phyloP scores from a whole-genome alignment of 768 basidiomycete species.

The Rubroboletus pulcherrimus region DNA sequence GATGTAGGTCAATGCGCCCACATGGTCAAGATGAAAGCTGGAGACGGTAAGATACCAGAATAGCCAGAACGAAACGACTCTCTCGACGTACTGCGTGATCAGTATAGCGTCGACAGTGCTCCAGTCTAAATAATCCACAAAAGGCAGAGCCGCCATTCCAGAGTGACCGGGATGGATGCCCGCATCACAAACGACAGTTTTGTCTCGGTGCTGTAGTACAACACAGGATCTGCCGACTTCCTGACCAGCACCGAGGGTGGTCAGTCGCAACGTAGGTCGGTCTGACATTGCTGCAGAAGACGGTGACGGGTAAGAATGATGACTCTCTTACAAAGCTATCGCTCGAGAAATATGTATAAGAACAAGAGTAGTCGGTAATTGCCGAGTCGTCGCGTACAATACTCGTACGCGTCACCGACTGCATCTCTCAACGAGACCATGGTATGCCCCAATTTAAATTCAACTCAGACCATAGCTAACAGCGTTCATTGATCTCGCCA shows the following conservation, averaged over 20 bases:
- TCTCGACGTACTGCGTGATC: conserved; percentile 78
- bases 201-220: conserved; percentile 86
- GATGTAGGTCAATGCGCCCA: conserved; percentile 92
- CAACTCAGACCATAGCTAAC: not conserved
- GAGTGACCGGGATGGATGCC: conserved; percentile 92
- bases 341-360: not conserved
- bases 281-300: conserved; percentile 39
- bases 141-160: conserved; percentile 91
- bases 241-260: conserved; percentile 90
- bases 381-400: conserved; percentile 23
- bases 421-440: conserved; percentile 36
- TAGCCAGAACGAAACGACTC: not conserved
- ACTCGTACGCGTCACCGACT: conserved; percentile 24
- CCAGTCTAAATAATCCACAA: conserved; percentile 96
- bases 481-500: conserved; percentile 1
- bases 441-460: conserved; percentile 34
- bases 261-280: conserved; percentile 66
- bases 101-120: conserved; percentile 92
- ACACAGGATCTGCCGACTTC: conserved; percentile 97
- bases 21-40: conserved; percentile 97
- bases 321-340: not conserved
- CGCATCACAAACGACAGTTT: conserved; percentile 91
- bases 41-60: not conserved
- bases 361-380: conserved; percentile 13
- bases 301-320: not conserved